Evolutionary conservation across 2,329 filamentous ascomycete genomes (phyloP), one percentile per base, ranked within the genome.

Genomic region (Diplodia scrobiculata): DNA sequence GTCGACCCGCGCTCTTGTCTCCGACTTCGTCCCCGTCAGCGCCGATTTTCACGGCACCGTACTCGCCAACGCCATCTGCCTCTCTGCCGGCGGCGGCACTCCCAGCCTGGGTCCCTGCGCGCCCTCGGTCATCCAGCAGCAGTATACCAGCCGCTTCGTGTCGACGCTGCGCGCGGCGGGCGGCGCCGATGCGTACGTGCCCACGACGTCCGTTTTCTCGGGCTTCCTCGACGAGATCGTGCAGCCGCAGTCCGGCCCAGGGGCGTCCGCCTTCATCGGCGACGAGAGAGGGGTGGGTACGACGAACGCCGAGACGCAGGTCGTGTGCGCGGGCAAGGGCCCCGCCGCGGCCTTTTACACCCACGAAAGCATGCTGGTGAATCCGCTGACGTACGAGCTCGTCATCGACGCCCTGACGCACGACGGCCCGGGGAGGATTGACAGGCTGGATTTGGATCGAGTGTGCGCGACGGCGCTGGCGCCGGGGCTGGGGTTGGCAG

Each of bases 161-260:
- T 69, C 67, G 4, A 76, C 75, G 0, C 72, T 86, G 3, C 77
- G 82, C 13, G 68, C 68, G 9, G 74, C 80, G 52, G 79, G 77
- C 27, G 84, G 84, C 0, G 82, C 83, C 63, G 81, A 80, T 0
- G 82, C 82, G 4, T 86, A 84, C 68, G 82, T 86, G 0, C 83
- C 83, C 0, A 86, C 83, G 0, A 86, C 84, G 0, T 83, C 78
- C 0, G 75, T 86, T 53, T 86, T 83, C 73, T 82, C 80, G 0
- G 73, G 76, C 13, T 72, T 79, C 58, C 73, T 79, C 29, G 83
- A 86, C 68, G 80, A 86, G 69, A 77, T 86, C 60, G 82, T 86
- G 1, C 72, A 84, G 72, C 84, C 83, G 1, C 80, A 84, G 72
- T 69, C 70, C 32, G 84, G 82, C 3, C 74, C 73, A 0, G 70